Base-by-base conservation (phyloP, 139 green algal species). In the Chlamydomonas asymmetrica region DNA sequence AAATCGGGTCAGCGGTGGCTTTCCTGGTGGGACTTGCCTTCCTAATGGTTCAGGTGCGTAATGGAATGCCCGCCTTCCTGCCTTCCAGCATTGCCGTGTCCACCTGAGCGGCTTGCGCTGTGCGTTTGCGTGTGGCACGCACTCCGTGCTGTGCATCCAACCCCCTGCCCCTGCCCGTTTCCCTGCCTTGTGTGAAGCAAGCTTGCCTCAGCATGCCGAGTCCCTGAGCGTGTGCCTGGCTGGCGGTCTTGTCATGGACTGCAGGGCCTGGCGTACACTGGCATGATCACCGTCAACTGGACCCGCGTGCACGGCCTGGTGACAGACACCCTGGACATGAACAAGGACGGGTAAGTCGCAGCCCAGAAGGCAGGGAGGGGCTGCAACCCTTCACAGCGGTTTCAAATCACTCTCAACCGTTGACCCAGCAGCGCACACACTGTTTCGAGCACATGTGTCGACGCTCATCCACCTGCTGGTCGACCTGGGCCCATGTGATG, bases 231-330 rank as follows among this genome's bases (percentile, higher is more conserved):
- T 8, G 3, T 32, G 31, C 40, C 4, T 63, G 48, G 29, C 31
- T 74, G 5, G 4, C 34, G n/a, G 6, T 10, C n/a, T 63, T 63
- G 13, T n/a, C 48, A 20, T 32, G 25, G 23, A 35, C 59, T 61
- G 20, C 69, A 84, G 62, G 79, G 73, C 48, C 66, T 84, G 39
- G 73, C 73, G 18, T 76, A 84, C 52, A 69, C 66, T 0, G 78
- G 78, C 64, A 73, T 80, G 41, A 72, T 84, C 43, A 79, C 73
- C 18, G 73, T 84, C 16, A 80, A 84, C 60, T 84, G 79, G 79
- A 37, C 66, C 4, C 35, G 72, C 18, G 61, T 84, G 45, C 73
- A 84, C 54, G 8, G 25, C 23, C 50, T n/a, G 34, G 60, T 80
- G 8, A 43, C 18, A 0, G 34, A 77, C 20, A 63, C 37, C 1